A percentile compares a stretch with the other conserved stretches of the same genome.
Evolutionary conservation across 805 yeast species (phyloP).

Genomic region (Kazachstania psychrophila): DNA sequence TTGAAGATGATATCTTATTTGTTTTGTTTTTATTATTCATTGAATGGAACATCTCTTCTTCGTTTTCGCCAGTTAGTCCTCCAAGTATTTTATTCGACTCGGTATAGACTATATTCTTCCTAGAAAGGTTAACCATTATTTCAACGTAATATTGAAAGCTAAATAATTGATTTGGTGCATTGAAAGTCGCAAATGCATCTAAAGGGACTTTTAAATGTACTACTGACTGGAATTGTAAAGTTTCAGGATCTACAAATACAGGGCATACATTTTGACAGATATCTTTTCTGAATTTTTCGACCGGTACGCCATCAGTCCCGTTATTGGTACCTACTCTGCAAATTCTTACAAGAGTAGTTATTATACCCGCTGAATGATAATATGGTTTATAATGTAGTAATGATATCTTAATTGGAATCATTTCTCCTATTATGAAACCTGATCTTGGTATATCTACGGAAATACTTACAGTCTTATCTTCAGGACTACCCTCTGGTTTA

Average conservation of each 20-base stretch:
- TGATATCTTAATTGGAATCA: slow-evolving; percentile 58
- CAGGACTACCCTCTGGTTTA: neutral
- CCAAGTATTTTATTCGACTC: slow-evolving; percentile 26
- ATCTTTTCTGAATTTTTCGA: slow-evolving; percentile 67
- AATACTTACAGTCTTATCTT: slow-evolving; percentile 31
- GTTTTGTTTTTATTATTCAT: neutral
- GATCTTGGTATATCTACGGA: slow-evolving; percentile 43
- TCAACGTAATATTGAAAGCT: slow-evolving; percentile 81
- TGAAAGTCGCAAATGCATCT: slow-evolving; percentile 78
- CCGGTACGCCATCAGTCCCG: slow-evolving; percentile 36
- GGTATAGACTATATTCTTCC: slow-evolving; percentile 36
- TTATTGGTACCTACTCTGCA: slow-evolving; percentile 53
- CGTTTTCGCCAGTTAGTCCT: slow-evolving; percentile 19
- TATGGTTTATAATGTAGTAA: slow-evolving; percentile 64
- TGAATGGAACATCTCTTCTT: neutral
- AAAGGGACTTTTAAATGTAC: slow-evolving; percentile 67
- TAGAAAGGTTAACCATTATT: slow-evolving; percentile 71
- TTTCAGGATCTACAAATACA: slow-evolving; percentile 51
- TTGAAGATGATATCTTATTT: slow-evolving; percentile 1
- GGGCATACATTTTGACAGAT: slow-evolving; percentile 71
- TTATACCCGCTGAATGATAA: slow-evolving; percentile 61
- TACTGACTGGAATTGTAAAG: slow-evolving; percentile 46
- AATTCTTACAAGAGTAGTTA: slow-evolving; percentile 70
- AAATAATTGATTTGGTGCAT: slow-evolving; percentile 48
- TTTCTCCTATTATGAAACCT: slow-evolving; percentile 75